Evolutionary conservation across 2,329 filamentous ascomycete genomes (phyloP), one percentile per base, ranked within the genome.

Genomic region (Tricladium varicosporioides): DNA sequence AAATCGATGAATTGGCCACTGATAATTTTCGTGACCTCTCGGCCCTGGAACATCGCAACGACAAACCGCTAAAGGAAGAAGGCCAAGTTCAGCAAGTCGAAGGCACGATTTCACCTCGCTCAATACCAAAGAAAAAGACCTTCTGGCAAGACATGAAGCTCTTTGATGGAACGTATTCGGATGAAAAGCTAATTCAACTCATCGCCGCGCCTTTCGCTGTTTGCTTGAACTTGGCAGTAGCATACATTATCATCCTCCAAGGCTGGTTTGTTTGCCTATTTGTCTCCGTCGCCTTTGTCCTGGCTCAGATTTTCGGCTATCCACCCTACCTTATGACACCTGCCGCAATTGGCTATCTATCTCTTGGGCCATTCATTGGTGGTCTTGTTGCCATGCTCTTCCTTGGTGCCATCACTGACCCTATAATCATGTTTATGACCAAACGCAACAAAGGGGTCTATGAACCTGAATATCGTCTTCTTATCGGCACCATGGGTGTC

Each of bases 371-470:
- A 2, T 75, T 75, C 40, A 65, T 74, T 5, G 76, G 75, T 11
- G 73, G 72, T 18, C 60, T 72, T 2, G 36, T 75, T 5, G 73
- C 69, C 16, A 65, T 67, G n/a, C 48, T 73, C 5, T 56, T 74
- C 42, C 65, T 73, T 0, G 70, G 70, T 1, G 61, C 63, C 1
- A 63, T 70, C 9, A 66, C 71, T 8, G 75, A 76, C 56, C 71
- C 71, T 4, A 51, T 74, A 2, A 72, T 73, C 53, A 70, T 67
- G 43, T 76, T 71, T 67, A 73, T 79, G 54, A 75, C 78, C 3
- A 76, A 74, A 64, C 74, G 71, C 59, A 82, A 81, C 64, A 70
- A 69, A 16, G 79, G 79, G n/a, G 70, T 80, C 48, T 82, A 80
- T 64, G 78, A 81, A 64, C 79, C 79, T 10, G 78, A 81, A 62